Evolutionary conservation across 495 filamentous ascomycete species (phyloP).

Genomic region (Talaromyces thailandensis): DNA sequence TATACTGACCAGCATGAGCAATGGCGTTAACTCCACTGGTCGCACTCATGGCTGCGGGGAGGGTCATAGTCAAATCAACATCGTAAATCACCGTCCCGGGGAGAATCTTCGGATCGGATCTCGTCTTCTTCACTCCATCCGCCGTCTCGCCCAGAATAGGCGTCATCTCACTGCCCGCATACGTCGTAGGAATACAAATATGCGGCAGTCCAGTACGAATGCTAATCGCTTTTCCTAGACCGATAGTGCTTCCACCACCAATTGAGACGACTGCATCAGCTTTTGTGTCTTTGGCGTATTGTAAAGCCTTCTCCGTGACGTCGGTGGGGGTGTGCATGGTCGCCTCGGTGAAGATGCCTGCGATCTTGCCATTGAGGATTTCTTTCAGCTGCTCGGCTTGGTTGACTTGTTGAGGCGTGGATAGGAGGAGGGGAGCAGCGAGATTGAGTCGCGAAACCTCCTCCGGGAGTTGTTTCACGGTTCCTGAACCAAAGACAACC

Average conservation of each 20-base stretch:
- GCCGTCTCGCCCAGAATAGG: slow-evolving; percentile 60
- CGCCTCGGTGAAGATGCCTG: slow-evolving; percentile 52
- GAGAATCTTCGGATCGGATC: slow-evolving; percentile 55
- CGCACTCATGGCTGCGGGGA: slow-evolving; percentile 49
- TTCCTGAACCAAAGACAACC: slow-evolving; percentile 55
- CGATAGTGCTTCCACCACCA: slow-evolving; percentile 58
- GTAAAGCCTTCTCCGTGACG: slow-evolving; percentile 52
- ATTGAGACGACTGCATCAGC: slow-evolving; percentile 52
- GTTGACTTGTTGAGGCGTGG: slow-evolving; percentile 44
- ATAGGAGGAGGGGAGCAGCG: slow-evolving; percentile 48
- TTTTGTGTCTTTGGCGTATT: slow-evolving; percentile 34
- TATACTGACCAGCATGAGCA: slow-evolving; percentile 48
- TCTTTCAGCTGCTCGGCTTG: slow-evolving; percentile 41
- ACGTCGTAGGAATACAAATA: slow-evolving; percentile 61
- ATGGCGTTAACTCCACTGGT: slow-evolving; percentile 64
- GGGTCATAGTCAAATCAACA: slow-evolving; percentile 57
- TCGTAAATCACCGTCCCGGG: slow-evolving; percentile 62
- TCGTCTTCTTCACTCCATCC: slow-evolving; percentile 54
- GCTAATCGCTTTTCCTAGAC: slow-evolving; percentile 58
- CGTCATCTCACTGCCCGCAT: slow-evolving; percentile 63
- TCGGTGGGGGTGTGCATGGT: slow-evolving; percentile 62
- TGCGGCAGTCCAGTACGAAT: slow-evolving; percentile 55
- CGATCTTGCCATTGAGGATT: slow-evolving; percentile 41
- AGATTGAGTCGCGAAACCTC: slow-evolving; percentile 48
- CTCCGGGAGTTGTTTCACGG: slow-evolving; percentile 48